Percentiles rank a stretch among this genome's conserved stretches.
Evolutionary conservation across 2,329 filamentous ascomycete species (phyloP).

Genomic region (Fusarium torulosum): DNA sequence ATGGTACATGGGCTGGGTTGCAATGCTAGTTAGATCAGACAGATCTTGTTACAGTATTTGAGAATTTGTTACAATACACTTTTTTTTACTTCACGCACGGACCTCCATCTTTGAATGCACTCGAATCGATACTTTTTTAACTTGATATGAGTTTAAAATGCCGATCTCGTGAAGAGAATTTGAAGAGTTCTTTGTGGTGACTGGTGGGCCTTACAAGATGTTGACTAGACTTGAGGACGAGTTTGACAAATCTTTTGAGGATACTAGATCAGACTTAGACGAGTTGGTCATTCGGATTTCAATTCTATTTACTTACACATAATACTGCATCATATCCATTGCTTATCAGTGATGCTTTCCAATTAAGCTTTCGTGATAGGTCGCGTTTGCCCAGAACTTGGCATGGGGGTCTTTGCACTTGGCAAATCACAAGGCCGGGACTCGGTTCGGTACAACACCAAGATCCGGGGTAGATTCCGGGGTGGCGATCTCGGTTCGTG

Average conservation of each 20-base stretch:
- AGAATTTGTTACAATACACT: constrained; percentile 4
- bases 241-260: not conserved
- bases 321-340: no score
- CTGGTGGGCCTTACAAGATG: not conserved
- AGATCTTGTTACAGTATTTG: constrained; percentile 6
- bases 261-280: no score
- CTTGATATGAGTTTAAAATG: not conserved
- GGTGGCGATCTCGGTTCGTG: constrained; percentile 29
- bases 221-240: not conserved
- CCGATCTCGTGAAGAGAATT: not conserved
- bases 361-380: constrained; percentile 20
- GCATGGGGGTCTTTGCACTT: constrained; percentile 1
- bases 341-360: not conserved
- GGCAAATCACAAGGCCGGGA: not conserved
- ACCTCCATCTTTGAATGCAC: not conserved
- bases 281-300: no score
- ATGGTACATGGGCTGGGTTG: not conserved
- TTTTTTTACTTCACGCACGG: not conserved
- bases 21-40: not conserved
- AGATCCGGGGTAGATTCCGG: constrained; percentile 16
- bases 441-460: constrained; percentile 36
- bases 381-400: constrained; percentile 5
- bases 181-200: not conserved
- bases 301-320: not conserved
- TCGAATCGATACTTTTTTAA: fast-evolving